A percentile compares a stretch with the other conserved stretches of the same genome.
Evolutionary conservation across 495 filamentous ascomycete species (phyloP).

Genomic region (Xylaria bambusicola): DNA sequence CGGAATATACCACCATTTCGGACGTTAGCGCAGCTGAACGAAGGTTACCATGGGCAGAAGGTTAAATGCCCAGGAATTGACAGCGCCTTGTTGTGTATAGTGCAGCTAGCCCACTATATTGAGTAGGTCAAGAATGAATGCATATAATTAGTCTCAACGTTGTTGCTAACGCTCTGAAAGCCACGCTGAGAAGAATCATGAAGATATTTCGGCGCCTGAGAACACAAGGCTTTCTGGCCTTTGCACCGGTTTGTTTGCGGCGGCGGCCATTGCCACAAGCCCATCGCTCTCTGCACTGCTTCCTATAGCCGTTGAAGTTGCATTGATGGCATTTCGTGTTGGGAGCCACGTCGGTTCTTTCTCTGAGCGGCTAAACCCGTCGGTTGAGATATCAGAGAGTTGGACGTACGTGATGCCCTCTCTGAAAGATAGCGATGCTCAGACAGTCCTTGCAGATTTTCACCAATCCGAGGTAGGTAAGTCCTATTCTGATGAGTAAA

Average conservation of each 20-base stretch:
- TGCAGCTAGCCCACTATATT: constrained; percentile 75
- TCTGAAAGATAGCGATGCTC: constrained; percentile 45
- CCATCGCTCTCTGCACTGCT: constrained; percentile 69
- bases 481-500: neutral
- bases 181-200: constrained; percentile 47
- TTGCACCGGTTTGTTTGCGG: constrained; percentile 74
- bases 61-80: constrained; percentile 63
- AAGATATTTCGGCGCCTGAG: constrained; percentile 43
- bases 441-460: constrained; percentile 51
- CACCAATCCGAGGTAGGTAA: constrained; percentile 48
- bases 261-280: constrained; percentile 68
- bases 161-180: constrained; percentile 28
- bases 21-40: constrained; percentile 68
- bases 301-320: constrained; percentile 66
- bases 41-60: constrained; percentile 61
- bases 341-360: constrained; percentile 61
- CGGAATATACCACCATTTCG: constrained; percentile 67
- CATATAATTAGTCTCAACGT: too few species aligned
- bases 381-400: constrained; percentile 49
- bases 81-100: constrained; percentile 67
- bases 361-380: constrained; percentile 51
- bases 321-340: constrained; percentile 71
- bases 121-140: constrained; percentile 51
- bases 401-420: constrained; percentile 60
- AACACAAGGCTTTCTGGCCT: constrained; percentile 60